Conservation (phyloP, 352 stramenopile species). For the Phytopythium cucurbitacearum region DNA sequence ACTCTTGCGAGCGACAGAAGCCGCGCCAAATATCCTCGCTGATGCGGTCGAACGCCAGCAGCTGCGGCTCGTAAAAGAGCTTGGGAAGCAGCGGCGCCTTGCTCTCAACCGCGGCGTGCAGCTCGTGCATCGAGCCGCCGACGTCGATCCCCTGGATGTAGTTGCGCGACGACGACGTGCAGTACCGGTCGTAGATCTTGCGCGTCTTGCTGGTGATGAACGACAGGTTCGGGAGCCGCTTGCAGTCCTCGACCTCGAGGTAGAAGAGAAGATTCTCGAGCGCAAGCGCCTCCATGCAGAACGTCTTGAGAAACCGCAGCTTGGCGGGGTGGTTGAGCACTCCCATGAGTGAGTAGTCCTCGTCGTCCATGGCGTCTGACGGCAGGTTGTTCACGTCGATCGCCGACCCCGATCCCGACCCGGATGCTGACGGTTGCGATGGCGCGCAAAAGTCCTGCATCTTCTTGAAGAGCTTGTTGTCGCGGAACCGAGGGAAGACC, state of each 20-base stretch:
- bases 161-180: constrained; percentile 33
- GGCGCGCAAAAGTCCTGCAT: constrained; percentile 71
- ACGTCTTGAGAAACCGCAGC: constrained; percentile 81
- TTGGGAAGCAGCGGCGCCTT: constrained; percentile 49
- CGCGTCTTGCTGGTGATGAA: constrained; percentile 77
- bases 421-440: constrained; percentile 6
- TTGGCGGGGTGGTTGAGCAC: constrained; percentile 74
- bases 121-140: constrained; percentile 27
- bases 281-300: constrained; percentile 78
- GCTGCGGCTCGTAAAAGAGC: constrained; percentile 67
- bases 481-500: constrained; percentile 71
- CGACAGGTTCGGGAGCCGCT: constrained; percentile 73
- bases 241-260: constrained; percentile 82
- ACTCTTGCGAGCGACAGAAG: constrained; percentile 69
- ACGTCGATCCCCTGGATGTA: constrained; percentile 36
- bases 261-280: constrained; percentile 84
- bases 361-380: constrained; percentile 14
- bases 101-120: constrained; percentile 43
- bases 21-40: constrained; percentile 65
- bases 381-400: too few species aligned
- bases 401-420: too few species aligned
- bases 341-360: constrained; percentile 59
- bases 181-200: constrained; percentile 81
- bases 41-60: constrained; percentile 50
- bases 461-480: constrained; percentile 70